Base-by-base conservation (phyloP, 345 rosid genomes). In the Brassica incana region DNA sequence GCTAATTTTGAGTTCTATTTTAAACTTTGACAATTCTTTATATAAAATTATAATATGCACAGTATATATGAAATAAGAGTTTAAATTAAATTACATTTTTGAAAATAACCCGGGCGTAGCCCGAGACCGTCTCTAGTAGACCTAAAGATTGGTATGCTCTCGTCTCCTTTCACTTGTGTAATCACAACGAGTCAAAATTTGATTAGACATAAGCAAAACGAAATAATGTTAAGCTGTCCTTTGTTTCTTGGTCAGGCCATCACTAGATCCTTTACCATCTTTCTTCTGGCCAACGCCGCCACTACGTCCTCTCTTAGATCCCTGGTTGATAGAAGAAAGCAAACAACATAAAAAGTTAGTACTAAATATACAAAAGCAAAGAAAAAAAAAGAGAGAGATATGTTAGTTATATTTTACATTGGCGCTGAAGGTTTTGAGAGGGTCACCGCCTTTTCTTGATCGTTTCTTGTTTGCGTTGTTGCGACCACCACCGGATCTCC, bases 361-460 rank as follows among this genome's bases (percentile, higher is more conserved):
- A 36, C 62, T 27, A 23, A 9, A 74, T 67, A 67, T 2, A 54
- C 6, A 56, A 6, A 79, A 69, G 30, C 30, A 61, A 60, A 8
- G 65, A 5, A 0, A 32, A 32, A 32, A 0, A 5, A 0, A 32
- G 35, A 32, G 35, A 32, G 35, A 5, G 35, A 27, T 32, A 4
- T 32, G 35, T 32, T 23, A 23, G 33, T 4, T 27, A 2, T 38
- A 7, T 16, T 32, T 25, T 75, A 81, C 83, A 71, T 76, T 75
- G 69, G 80, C 65, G 50, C 27, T 81, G 72, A 83, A 83, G 15
- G 85, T 74, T 79, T 83, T 83, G 63, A 83, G 90, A 25, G 96
- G 97, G 68, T 95, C 93, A 52, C 77, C 74, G 78, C 77, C 85
- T 84, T 83, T 90, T 65, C 87, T 81, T 20, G 65, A 89, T 67